Conservation (phyloP, 2,329 filamentous ascomycete genomes). For the Botrytis aclada region DNA sequence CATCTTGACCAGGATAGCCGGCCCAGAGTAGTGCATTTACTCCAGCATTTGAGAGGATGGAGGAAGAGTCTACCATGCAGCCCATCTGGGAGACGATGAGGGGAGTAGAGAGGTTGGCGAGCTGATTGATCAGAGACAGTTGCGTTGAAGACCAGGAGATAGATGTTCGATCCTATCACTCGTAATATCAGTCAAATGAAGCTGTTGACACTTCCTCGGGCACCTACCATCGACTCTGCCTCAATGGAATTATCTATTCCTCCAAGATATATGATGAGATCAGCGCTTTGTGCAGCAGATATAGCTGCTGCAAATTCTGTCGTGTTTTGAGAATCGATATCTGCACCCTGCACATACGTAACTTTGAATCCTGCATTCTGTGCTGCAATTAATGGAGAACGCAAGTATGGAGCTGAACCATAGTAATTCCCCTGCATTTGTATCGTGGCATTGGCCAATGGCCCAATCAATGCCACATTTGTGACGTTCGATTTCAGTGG, state of each 20-base stretch:
- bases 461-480: constrained; percentile 30
- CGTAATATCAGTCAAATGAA: not conserved
- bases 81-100: constrained; percentile 53
- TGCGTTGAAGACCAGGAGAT: constrained; percentile 53
- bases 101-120: constrained; percentile 47
- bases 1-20: constrained; percentile 58
- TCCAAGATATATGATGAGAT: constrained; percentile 53
- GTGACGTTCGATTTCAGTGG: constrained; percentile 21
- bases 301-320: constrained; percentile 35
- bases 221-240: constrained; percentile 41
- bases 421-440: constrained; percentile 33
- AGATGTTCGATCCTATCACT: constrained; percentile 44
- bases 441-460: constrained; percentile 27
- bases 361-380: constrained; percentile 34
- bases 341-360: constrained; percentile 42
- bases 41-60: constrained; percentile 46
- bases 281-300: constrained; percentile 43
- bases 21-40: constrained; percentile 55
- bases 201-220: not conserved
- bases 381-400: constrained; percentile 45
- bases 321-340: constrained; percentile 37
- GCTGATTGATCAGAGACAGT: constrained; percentile 48
- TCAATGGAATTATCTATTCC: constrained; percentile 54
- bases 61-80: constrained; percentile 50
- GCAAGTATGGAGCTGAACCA: constrained; percentile 28